Evolutionary conservation across 2,329 filamentous ascomycete genomes (phyloP), one percentile per base, ranked within the genome.

Genomic region (Zymoseptoria brevis): DNA sequence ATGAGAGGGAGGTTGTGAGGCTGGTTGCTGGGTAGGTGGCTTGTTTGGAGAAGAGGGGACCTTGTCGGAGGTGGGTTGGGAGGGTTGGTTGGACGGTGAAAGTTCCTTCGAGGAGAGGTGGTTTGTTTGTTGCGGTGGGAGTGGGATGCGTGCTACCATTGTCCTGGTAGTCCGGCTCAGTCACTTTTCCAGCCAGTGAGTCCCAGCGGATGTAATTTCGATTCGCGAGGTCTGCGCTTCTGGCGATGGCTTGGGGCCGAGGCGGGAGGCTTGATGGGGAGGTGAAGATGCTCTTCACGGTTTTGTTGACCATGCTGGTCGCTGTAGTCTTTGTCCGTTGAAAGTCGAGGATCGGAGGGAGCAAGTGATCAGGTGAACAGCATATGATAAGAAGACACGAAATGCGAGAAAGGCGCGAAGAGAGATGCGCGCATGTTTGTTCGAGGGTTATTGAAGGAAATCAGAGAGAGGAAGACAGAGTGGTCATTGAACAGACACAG

Each of bases 1-100:
- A 79, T 65, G 19, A 68, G 69, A 57, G 78, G 71, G 52, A 79
- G 78, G 52, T 81, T 75, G 19, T 69, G 70, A 73, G 71, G 61
- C 69, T 72, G 11, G 68, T 68, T 13, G 72, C 68, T 9, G 69
- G 71, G 58, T 72, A 75, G 50, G 72, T 50, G 19, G 57, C 60
- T 3, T 55, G 30, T 19, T 61, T 24, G 11, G 58, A 67, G 58
- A 73, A 79, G 13, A 73, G 69, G 59, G 77, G 68, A 13, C 72
- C 73, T 65, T 78, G 75, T 35, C 74, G 74, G 21, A 80, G 72
- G 59, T 80, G 74, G 19, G 69, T 59, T 0, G 77, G 75, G 11
- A 81, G 71, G 49, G 77, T 72, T 29, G 75, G 67, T 54, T 68
- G 60, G 1, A 80, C 74, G 16, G 75, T 72, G 53, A 79, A 73